Percentiles rank a stretch among this genome's conserved stretches.
Conservation (phyloP, 2,329 filamentous ascomycete genomes). For the Fusarium chaquense region DNA sequence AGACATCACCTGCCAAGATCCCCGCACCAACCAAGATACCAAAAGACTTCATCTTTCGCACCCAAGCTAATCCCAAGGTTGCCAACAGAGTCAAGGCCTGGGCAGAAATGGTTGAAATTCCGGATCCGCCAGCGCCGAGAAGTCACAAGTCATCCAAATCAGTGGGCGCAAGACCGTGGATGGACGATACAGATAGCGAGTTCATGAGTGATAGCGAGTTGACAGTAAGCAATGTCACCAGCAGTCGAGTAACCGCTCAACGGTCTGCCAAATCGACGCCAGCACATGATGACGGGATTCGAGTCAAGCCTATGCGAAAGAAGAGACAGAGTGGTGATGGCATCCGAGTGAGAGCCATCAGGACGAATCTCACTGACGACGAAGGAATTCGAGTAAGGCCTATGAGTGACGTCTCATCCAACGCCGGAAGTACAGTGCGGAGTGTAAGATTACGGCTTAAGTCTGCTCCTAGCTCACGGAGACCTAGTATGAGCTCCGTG, state of each 20-base stretch:
- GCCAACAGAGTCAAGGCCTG: constrained; percentile 72
- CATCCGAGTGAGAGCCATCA: constrained; percentile 50
- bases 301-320: constrained; percentile 56
- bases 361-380: constrained; percentile 41
- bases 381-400: constrained; percentile 52
- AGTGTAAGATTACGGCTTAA: constrained; percentile 47
- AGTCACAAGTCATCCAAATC: constrained; percentile 55
- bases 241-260: constrained; percentile 37
- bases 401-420: constrained; percentile 48
- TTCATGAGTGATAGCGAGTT: constrained; percentile 49
- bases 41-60: constrained; percentile 67
- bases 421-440: constrained; percentile 43
- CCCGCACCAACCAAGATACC: constrained; percentile 58
- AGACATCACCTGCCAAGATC: constrained; percentile 53
- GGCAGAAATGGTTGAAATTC: constrained; percentile 67
- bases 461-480: constrained; percentile 45
- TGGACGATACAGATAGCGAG: constrained; percentile 47
- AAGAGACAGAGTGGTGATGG: constrained; percentile 52
- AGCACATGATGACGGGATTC: constrained; percentile 57
- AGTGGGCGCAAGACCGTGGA: constrained; percentile 45
- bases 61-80: constrained; percentile 66
- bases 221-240: constrained; percentile 47
- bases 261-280: constrained; percentile 44
- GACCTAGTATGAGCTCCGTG: constrained; percentile 46
- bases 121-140: constrained; percentile 55